A percentile compares a stretch with the other conserved stretches of the same genome.
Conservation (phyloP, 2,329 filamentous ascomycete species). For the Teratosphaeria nubilosa region DNA sequence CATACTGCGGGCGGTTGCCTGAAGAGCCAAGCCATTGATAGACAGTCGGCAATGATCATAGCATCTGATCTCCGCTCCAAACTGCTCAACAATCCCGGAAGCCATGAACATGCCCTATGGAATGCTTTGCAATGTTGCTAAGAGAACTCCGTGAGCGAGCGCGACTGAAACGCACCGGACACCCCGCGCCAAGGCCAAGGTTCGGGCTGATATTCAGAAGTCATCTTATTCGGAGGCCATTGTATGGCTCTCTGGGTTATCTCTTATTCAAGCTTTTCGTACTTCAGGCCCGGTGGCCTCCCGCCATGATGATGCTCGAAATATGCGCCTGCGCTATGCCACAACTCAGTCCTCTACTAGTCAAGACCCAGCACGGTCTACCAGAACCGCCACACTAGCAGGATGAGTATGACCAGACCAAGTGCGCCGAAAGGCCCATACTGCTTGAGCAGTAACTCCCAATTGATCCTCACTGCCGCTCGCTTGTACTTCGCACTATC, state of each 20-base stretch:
- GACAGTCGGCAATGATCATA: no score
- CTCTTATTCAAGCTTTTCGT: not conserved
- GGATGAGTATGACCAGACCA: conserved; percentile 70
- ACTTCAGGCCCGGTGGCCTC: not conserved
- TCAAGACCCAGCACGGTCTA: conserved; percentile 31
- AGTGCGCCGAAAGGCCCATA: conserved; percentile 84
- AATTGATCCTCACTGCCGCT: conserved; percentile 92
- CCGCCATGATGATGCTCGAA: not conserved
- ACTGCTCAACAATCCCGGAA: not conserved
- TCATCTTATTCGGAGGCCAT: not conserved
- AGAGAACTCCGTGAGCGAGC: not conserved
- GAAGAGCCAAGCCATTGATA: no score
- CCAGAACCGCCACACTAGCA: conserved; percentile 91
- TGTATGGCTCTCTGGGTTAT: not conserved
- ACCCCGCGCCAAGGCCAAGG: not conserved
- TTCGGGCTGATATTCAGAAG: not conserved
- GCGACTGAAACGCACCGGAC: not conserved
- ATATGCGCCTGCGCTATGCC: conserved; percentile 9
- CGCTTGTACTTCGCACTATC: conserved; percentile 90
- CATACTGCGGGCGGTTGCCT: not conserved
- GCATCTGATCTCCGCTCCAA: no score
- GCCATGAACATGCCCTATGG: not conserved
- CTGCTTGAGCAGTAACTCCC: conserved; percentile 92
- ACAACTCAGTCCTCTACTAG: not conserved
- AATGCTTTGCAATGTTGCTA: not conserved